Conservation (phyloP, 306 rosid species). For the Mimosa pudica region DNA sequence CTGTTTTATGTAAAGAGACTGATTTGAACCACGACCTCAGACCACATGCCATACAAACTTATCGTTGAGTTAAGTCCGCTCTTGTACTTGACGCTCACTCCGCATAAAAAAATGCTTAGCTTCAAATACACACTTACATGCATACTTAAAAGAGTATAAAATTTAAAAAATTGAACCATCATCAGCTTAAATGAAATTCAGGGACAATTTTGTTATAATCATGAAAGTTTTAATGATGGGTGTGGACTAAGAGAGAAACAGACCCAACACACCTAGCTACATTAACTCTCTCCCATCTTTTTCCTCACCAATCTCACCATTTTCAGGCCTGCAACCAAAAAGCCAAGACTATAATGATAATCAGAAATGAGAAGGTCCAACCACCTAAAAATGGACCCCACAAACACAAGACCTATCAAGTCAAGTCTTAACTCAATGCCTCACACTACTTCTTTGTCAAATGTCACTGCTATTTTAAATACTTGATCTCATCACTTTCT, state of each 20-base stretch:
- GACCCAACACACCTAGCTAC: constrained; percentile 29
- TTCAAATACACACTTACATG: background rate
- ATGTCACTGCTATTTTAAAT: constrained; percentile 30
- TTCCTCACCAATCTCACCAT: constrained; percentile 45
- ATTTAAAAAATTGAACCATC: background rate
- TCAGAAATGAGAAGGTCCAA: constrained; percentile 28
- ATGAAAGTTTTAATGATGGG: constrained; percentile 1
- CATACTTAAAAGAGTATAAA: too few relatives aligned
- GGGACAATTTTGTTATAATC: background rate
- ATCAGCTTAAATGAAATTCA: background rate
- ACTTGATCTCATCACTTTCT: background rate
- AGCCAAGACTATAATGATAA: constrained; percentile 45
- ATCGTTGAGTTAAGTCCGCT: too few relatives aligned
- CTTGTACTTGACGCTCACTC: too few relatives aligned
- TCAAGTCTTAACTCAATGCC: constrained; percentile 6
- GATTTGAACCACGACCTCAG: too few relatives aligned
- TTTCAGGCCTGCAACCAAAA: constrained; percentile 52
- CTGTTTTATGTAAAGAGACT: too few relatives aligned
- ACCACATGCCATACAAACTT: too few relatives aligned
- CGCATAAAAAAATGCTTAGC: background rate
- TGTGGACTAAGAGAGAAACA: constrained; percentile 8
- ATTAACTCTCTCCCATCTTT: constrained; percentile 46
- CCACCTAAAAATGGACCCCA: constrained; percentile 33
- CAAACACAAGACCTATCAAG: constrained; percentile 10
- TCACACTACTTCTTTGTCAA: background rate